These are phyloP conservation scores for Euclidium syriacum DNA, from an alignment of 345 rosid genomes.

Conservation along the genomic window DNA sequence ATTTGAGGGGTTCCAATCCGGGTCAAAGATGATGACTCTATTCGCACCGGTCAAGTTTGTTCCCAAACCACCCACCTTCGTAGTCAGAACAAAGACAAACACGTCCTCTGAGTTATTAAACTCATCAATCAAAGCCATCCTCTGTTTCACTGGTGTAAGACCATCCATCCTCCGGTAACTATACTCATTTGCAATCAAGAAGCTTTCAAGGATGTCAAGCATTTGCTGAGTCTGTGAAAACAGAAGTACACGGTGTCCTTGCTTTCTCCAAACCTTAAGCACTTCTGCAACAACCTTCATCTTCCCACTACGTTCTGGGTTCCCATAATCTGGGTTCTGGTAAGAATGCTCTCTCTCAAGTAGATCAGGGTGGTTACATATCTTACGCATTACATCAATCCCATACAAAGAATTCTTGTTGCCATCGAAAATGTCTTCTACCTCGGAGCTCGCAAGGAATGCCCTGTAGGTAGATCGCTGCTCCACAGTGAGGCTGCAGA, in stretches of 20 bases:
- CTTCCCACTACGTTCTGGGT: slow-evolving; percentile 89
- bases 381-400: slow-evolving; percentile 98
- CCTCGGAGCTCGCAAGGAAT: slow-evolving; percentile 96
- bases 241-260: slow-evolving; percentile 90
- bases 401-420: slow-evolving; percentile 79
- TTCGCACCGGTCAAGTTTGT: slow-evolving; percentile 93
- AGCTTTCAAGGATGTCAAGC: slow-evolving; percentile 91
- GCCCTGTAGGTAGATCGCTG: slow-evolving; percentile 87
- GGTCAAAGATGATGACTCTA: slow-evolving; percentile 95
- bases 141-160: slow-evolving; percentile 73
- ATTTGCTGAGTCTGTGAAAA: slow-evolving; percentile 94
- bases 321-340: slow-evolving; percentile 82
- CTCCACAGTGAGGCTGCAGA: slow-evolving; percentile 90
- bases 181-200: slow-evolving; percentile 59
- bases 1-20: slow-evolving; percentile 98
- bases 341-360: slow-evolving; percentile 88
- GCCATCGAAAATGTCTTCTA: slow-evolving; percentile 83
- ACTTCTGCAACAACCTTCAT: slow-evolving; percentile 84
- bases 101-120: slow-evolving; percentile 68
- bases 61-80: slow-evolving; percentile 97
- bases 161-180: slow-evolving; percentile 96
- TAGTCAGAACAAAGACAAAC: slow-evolving; percentile 78
- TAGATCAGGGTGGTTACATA: slow-evolving; percentile 97
- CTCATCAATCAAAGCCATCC: slow-evolving; percentile 98
- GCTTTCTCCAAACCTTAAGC: slow-evolving; percentile 83